phyloP scores from a whole-genome alignment of 2,329 filamentous ascomycete genomes.

The Penicillium sp. region DNA sequence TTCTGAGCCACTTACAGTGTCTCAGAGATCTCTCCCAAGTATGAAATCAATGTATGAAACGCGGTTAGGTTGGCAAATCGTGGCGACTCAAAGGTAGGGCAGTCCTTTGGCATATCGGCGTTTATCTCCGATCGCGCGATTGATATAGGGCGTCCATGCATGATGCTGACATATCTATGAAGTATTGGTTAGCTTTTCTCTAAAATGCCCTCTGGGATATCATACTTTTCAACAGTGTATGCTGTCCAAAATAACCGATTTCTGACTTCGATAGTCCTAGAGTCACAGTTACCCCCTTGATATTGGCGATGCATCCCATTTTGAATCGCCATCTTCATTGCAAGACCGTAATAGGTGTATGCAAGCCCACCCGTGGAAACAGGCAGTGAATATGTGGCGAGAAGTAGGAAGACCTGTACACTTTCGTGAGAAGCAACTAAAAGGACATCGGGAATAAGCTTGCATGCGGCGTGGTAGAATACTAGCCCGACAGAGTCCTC shows the following conservation, averaged over 20 bases:
- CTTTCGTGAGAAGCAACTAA: slow-evolving; percentile 56
- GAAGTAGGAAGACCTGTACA: slow-evolving; percentile 57
- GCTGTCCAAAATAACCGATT: slow-evolving; percentile 59
- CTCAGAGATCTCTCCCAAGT: slow-evolving; percentile 39
- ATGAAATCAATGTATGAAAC: slow-evolving; percentile 44
- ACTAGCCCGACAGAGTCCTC: slow-evolving; percentile 55
- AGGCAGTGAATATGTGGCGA: slow-evolving; percentile 56
- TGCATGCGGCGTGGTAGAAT: slow-evolving; percentile 57
- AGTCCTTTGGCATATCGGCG: slow-evolving; percentile 51
- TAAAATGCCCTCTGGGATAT: background rate
- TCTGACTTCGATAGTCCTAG: slow-evolving; percentile 51
- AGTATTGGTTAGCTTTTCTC: background rate
- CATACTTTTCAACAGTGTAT: slow-evolving; percentile 56
- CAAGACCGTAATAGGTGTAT: slow-evolving; percentile 57
- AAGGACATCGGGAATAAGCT: slow-evolving; percentile 57
- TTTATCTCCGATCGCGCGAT: slow-evolving; percentile 55
- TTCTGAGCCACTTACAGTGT: slow-evolving; percentile 36
- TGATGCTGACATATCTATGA: slow-evolving; percentile 53
- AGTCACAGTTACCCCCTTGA: slow-evolving; percentile 47
- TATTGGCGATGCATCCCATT: slow-evolving; percentile 60
- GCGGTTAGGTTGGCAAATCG: slow-evolving; percentile 50
- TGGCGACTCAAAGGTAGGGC: slow-evolving; percentile 41
- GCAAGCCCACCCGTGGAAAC: slow-evolving; percentile 56
- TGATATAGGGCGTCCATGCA: slow-evolving; percentile 56
- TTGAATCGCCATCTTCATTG: slow-evolving; percentile 58